Base-by-base conservation (phyloP, 768 basidiomycete species). In the Coprinellus micaceus region DNA sequence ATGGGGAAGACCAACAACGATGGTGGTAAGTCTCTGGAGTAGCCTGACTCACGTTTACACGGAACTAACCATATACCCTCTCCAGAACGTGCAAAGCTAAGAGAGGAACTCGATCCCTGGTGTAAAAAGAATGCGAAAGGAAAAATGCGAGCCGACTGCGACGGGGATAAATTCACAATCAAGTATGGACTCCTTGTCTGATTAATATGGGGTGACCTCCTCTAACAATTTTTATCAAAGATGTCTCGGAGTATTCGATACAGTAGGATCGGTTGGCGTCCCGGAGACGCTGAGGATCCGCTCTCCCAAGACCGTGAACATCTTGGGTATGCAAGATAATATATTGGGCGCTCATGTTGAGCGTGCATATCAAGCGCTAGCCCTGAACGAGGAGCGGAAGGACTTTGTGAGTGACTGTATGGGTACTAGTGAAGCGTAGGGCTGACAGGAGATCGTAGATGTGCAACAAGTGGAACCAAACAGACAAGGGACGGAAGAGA, bases 231-330 rank as follows among this genome's bases (percentile, higher is more conserved):
- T 24, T 58, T n/a, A n/a, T n/a, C n/a, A 29, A 60, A 86, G 83
- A 67, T 86, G 85, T 59, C 61, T 90, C 52, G 88, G 88, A 2
- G 86, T 90, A 19, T 90, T 85, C 63, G 88, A 90, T 62, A 90
- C 88, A 4, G 88, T 89, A n/a, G 86, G 86, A 13, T 78, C 86
- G 11, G 66, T 88, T 26, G 87, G 87, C 10, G 68, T 90, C 15
- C 88, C 88, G 1, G 84, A 84, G 62, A 87, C 88, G 61, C 63
- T 89, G 15, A 76, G 77, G 2, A 67, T 75, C 43, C 68, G 71
- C 17, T 75, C 76, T 11, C 67, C 75, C 15, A 77, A 75, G 54
- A 66, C 76, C 13, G 74, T 69, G 52, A 77, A 74, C 3, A 69
- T 88, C 2, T 89, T 87, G 60, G 88, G 88, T 21, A 88, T 89